Base-by-base conservation (phyloP, 2,329 filamentous ascomycete genomes). In the Fusarium cyanostomum region DNA sequence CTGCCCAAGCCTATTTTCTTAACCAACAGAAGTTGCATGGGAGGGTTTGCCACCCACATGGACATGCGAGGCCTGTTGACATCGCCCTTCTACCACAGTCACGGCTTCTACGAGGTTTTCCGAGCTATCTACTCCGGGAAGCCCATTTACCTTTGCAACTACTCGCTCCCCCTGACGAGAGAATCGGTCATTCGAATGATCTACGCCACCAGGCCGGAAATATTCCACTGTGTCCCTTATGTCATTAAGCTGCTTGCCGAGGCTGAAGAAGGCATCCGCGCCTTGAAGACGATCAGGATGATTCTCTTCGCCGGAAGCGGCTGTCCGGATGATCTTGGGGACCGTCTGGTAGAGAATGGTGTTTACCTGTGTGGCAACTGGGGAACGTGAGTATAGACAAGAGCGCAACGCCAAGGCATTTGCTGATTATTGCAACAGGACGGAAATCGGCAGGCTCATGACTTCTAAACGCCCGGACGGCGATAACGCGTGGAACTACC, bases 1-100 rank as follows among this genome's bases (percentile, higher is more conserved):
- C 76, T 89, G 0, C 87, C 87, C 0, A 89, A 89, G 59, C 86
- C 86, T 0, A 88, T 89, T 41, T 86, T 80, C 56, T 82, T 86
- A 44, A 84, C 81, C 1, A 84, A 89, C 50, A 70, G 73, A 9
- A 78, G 81, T 11, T 80, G 79, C 7, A 72, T 88, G 8, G 76
- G 77, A 8, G 85, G 84, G 49, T 84, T 81, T 52, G 72, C 77
- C 11, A 65, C 65, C 1, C 71, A 71, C 13, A 76, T 75, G 62
- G 67, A 72, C 10, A 74, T 85, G 75, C 76, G 77, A 18, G 79
- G 80, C 0, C 83, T 88, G 54, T 78, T 85, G 41, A 84, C 85
- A 3, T 73, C 86, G 2, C 86, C 87, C 0, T 72, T 88, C 3
- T 89, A 83, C 56, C 86, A 89, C 68, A 83, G 82, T 39, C 84